These are phyloP conservation scores for Lolium perenne DNA, from an alignment of 176 grass and related monocot species.

Conservation along the genomic window DNA sequence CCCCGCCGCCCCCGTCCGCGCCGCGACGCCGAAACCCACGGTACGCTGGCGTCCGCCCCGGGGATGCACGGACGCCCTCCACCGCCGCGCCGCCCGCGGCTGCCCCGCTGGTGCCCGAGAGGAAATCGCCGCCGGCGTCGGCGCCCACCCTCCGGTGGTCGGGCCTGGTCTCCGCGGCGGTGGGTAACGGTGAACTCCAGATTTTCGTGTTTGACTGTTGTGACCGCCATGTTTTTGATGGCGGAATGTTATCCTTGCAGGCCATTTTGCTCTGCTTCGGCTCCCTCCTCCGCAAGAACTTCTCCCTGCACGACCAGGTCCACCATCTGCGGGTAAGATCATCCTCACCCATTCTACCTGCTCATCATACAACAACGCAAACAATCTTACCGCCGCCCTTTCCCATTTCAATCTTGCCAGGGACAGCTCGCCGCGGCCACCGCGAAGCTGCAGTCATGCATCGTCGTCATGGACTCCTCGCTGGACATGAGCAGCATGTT, in stretches of 20 bases:
- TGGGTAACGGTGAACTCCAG: conserved; percentile 18
- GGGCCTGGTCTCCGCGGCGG: conserved; percentile 7
- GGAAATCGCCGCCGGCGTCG: conserved; percentile 3
- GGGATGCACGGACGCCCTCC: neutral
- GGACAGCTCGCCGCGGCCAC: conserved; percentile 48
- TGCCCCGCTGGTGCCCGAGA: neutral
- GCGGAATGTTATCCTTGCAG: conserved; percentile 39
- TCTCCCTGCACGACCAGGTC: conserved; percentile 60
- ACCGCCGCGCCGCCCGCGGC: neutral
- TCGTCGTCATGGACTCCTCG: conserved; percentile 30
- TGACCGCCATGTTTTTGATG: conserved; percentile 29
- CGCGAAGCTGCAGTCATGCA: conserved; percentile 56
- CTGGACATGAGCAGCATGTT: conserved; percentile 26
- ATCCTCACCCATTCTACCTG: neutral
- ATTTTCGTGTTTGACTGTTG: conserved; percentile 42
- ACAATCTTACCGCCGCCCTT: neutral
- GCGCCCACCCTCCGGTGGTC: conserved; percentile 31
- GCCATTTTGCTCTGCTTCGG: conserved; percentile 49
- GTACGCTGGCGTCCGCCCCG: conserved; percentile 58
- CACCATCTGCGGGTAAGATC: conserved; percentile 54
- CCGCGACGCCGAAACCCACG: conserved; percentile 50
- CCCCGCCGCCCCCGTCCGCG: conserved; percentile 12
- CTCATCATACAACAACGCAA: neutral
- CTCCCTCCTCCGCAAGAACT: conserved; percentile 64
- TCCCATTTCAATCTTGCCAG: conserved; percentile 33